These are phyloP conservation scores for Tremella mesenterica DNA, from an alignment of 768 basidiomycete genomes.

Conservation along the genomic window DNA sequence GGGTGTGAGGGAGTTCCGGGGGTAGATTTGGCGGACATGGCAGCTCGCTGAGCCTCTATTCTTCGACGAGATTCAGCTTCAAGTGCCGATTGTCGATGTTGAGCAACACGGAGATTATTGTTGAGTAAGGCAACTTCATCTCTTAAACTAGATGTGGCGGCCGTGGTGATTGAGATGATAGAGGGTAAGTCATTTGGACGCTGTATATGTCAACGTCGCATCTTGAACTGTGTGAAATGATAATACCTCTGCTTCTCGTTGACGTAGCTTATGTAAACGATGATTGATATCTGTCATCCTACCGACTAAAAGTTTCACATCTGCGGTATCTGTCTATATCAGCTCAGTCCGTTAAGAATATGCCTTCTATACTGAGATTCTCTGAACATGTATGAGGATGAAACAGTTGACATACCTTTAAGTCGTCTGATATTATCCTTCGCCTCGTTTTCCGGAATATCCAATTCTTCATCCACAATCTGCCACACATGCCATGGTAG, in stretches of 20 bases:
- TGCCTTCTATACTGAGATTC: background rate
- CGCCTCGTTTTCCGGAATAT: background rate
- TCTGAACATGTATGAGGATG: background rate
- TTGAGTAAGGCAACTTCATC: too few species aligned
- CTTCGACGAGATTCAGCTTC: too few species aligned
- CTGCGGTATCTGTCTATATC: slow-evolving; percentile 6
- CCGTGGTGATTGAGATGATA: slow-evolving; percentile 8
- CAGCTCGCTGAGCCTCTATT: too few species aligned
- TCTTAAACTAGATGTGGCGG: slow-evolving; percentile 8
- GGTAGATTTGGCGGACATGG: too few species aligned
- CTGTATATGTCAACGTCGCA: background rate
- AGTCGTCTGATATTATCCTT: background rate
- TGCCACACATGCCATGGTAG: slow-evolving; percentile 31
- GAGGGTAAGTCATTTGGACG: slow-evolving; percentile 5
- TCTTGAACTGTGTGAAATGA: background rate
- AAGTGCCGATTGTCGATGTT: too few species aligned
- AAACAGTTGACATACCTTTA: slow-evolving; percentile 1
- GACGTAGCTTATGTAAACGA: background rate
- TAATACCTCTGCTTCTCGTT: slow-evolving; percentile 10
- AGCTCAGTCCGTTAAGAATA: background rate
- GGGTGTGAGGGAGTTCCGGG: too few species aligned
- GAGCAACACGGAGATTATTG: too few species aligned
- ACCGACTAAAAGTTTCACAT: slow-evolving; percentile 1
- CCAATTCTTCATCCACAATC: slow-evolving; percentile 24
- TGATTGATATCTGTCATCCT: slow-evolving; percentile 10